These are phyloP conservation scores for Zangia roseola DNA, from an alignment of 768 basidiomycete genomes.

Conservation along the genomic window DNA sequence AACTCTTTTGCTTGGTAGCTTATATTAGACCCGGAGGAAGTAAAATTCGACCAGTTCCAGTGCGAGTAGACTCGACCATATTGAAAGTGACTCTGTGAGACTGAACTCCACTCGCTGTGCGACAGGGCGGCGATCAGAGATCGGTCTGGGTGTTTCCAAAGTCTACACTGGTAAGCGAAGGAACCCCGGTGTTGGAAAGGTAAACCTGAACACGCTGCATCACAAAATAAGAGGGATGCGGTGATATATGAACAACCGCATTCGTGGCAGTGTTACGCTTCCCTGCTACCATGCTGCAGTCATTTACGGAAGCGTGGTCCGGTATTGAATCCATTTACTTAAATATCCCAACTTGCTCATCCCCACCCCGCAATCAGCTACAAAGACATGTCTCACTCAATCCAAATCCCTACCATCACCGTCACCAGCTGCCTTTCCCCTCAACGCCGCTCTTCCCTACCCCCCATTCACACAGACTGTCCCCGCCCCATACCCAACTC, in stretches of 20 bases:
- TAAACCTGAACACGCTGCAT: slow-evolving; percentile 4
- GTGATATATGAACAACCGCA: slow-evolving; percentile 12
- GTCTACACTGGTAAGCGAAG: not conserved
- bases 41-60: slow-evolving; percentile 5
- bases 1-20: not conserved
- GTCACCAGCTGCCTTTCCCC: slow-evolving; percentile 3
- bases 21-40: slow-evolving; percentile 15
- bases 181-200: slow-evolving; percentile 2
- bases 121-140: slow-evolving; percentile 13
- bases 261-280: slow-evolving; percentile 9
- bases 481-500: slow-evolving; percentile 77
- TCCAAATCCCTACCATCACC: slow-evolving; percentile 12
- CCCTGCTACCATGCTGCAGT: slow-evolving; percentile 5
- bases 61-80: slow-evolving; percentile 14
- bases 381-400: slow-evolving; percentile 6
- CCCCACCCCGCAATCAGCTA: slow-evolving; percentile 6
- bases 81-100: slow-evolving; percentile 12
- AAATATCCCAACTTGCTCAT: slow-evolving; percentile 9
- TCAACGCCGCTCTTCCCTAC: slow-evolving; percentile 19
- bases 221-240: slow-evolving; percentile 11
- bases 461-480: slow-evolving; percentile 14
- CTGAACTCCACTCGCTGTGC: slow-evolving; percentile 1
- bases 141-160: slow-evolving; percentile 2
- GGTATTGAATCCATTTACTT: slow-evolving; percentile 7
- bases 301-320: slow-evolving; percentile 2